phyloP scores from a whole-genome alignment of 2,329 filamentous ascomycete species.

The Aspergillus terreus region DNA sequence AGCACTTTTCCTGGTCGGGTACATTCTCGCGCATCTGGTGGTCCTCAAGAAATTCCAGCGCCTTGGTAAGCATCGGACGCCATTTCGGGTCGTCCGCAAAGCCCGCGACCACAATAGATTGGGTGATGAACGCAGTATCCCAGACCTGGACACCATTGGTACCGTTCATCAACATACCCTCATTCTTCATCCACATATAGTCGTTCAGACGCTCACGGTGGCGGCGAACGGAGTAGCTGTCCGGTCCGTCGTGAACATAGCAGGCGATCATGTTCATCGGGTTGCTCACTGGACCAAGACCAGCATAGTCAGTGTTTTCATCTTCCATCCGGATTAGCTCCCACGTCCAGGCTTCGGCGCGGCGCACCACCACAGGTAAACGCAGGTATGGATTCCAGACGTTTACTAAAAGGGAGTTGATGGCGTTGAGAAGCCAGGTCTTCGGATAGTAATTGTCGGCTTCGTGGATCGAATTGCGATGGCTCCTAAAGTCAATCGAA shows the following conservation, averaged over 20 bases:
- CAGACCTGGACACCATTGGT: constrained; percentile 98
- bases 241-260: constrained; percentile 79
- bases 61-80: constrained; percentile 76
- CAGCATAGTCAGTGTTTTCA: constrained; percentile 81
- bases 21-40: constrained; percentile 89
- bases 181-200: constrained; percentile 84
- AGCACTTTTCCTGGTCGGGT: constrained; percentile 71
- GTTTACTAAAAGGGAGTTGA: constrained; percentile 75
- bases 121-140: constrained; percentile 90
- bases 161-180: constrained; percentile 92
- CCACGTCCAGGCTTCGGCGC: constrained; percentile 77
- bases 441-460: constrained; percentile 93
- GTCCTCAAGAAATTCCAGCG: constrained; percentile 78
- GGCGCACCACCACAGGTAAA: constrained; percentile 59
- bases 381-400: constrained; percentile 79
- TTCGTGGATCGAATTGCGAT: constrained; percentile 77
- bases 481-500: constrained; percentile 69
- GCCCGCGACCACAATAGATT: constrained; percentile 74
- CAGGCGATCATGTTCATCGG: constrained; percentile 87
- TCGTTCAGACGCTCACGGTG: constrained; percentile 81
- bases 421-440: constrained; percentile 71
- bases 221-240: constrained; percentile 64
- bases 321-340: constrained; percentile 87
- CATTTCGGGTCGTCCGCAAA: constrained; percentile 74
- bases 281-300: constrained; percentile 83